Base-by-base conservation (phyloP, 176 grass and related monocot species). In the Thinopyrum elongatum region DNA sequence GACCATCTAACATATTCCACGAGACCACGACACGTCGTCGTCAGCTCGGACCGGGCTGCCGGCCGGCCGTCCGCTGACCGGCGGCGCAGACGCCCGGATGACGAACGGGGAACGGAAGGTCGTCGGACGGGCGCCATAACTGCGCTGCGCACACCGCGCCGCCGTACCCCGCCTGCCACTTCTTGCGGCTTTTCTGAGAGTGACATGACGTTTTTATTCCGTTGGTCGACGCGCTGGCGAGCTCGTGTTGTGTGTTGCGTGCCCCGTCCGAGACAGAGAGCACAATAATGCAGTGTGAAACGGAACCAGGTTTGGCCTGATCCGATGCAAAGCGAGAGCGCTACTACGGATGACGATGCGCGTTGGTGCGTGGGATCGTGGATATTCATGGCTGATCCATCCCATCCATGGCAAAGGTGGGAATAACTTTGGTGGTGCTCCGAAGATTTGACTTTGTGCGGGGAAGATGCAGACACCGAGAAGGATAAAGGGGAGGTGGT, bases 201-300 rank as follows among this genome's bases (percentile, higher is more conserved):
- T 62, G 65, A 88, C 82, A 1, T 42, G 80, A 88, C 76, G 44
- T 36, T 89, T 84, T 74, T 78, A 89, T 84, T 89, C 87, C 30
- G 69, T 51, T 80, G 76, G 76, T 89, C 75, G 75, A 66, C 12
- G 69, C 81, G 81, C 39, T 53, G 69, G 47, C 82, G 2, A 2
- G 70, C 70, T 16, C 19, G 19, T 9, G 19, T 9, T 14, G 6
- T 14, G 6, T 10, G 44, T 76, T 10, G 73, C 44, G 44, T 76
- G 74, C 16, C 4, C 16, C 28, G 4, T 11, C 64, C 12, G 28
- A 19, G 44, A 10, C 49, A 53, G 4, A 19, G 16, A 10, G 55
- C n/a, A 38, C 79, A 83, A 90, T 82, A 41, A 80, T 65, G 87
- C 87, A 0, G 25, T 30, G 73, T 44, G 80, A 44, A 61, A 46